Evolutionary conservation across 2,329 filamentous ascomycete species (phyloP), one percentile per base, ranked within the genome.

Genomic region (Fusarium veterinarium): DNA sequence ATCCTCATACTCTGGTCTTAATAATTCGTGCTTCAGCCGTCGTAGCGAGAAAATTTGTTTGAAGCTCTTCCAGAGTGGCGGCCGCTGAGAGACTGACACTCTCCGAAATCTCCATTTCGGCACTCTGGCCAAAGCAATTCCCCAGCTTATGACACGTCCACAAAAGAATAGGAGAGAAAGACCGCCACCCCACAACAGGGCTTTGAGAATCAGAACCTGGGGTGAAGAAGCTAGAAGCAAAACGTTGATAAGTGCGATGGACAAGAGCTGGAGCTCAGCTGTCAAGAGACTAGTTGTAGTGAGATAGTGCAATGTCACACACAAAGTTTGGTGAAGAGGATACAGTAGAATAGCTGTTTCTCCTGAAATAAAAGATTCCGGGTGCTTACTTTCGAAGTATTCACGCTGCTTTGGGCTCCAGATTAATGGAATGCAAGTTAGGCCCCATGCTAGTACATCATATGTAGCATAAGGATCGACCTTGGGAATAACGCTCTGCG

Each of bases 61-160:
- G 80, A 75, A 82, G 59, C 69, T 82, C 81, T 75, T 86, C 77
- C 73, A 85, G 58, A 74, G 79, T 69, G 69, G 80, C 76, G 40
- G 78, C 68, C 63, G 82, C 80, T 74, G 82, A 81, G 62, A 76
- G 35, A 78, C 79, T 3, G 83, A 80, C 23, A 86, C 83, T 61
- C 91, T 89, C 75, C 90, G 89, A 76, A 98, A 95, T 46, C 95
- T 93, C 94, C 95, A 98, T 76, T 91, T 94, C 5, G 96, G 96
- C 23, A 98, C 93, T 64, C 95, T 89, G 56, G 95, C 95, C 68
- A 99, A 84, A 31, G 92, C 89, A 59, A 98, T 92, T 49, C 93
- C 95, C 93, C 94, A 97, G 76, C 88, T 88, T 40, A 98, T 89
- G 17, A 96, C 89, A 35, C 91, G 87, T 35, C 90, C 89, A 78